Conservation (phyloP, 148 eudicot genomes). For the Suaeda aralocaspica region DNA sequence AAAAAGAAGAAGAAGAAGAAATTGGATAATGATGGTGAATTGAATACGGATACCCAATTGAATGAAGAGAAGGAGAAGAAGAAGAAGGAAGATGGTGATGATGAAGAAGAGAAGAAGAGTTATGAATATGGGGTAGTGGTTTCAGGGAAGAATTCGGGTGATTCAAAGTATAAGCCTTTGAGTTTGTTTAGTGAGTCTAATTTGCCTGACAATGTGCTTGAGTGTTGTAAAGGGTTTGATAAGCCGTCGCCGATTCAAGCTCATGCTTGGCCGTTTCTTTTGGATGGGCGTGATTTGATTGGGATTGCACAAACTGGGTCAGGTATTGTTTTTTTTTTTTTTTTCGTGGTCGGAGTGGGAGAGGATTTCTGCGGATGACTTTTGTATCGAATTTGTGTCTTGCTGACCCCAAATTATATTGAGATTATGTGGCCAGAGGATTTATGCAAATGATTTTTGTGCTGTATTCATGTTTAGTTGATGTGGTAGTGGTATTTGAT, state of each 20-base stretch:
- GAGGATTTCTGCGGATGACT: too few relatives aligned
- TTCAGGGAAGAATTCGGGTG: slow-evolving; percentile 63
- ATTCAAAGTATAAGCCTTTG: slow-evolving; percentile 49
- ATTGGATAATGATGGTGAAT: slow-evolving; percentile 19
- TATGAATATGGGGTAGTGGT: slow-evolving; percentile 55
- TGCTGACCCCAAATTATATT: too few relatives aligned
- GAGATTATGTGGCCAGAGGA: too few relatives aligned
- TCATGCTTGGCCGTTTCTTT: slow-evolving; percentile 88
- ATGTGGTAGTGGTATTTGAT: background rate
- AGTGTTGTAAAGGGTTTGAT: slow-evolving; percentile 66
- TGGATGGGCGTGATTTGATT: slow-evolving; percentile 76
- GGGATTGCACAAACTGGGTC: slow-evolving; percentile 99
- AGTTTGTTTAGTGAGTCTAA: slow-evolving; percentile 54
- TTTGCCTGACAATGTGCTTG: slow-evolving; percentile 58
- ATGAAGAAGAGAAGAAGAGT: slow-evolving; percentile 42
- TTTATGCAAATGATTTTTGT: too few relatives aligned
- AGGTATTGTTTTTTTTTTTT: slow-evolving; percentile 43
- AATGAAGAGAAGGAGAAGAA: slow-evolving; percentile 25
- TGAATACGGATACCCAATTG: slow-evolving; percentile 18
- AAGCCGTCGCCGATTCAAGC: slow-evolving; percentile 96
- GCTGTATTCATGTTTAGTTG: too few relatives aligned
- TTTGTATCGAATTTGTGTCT: too few relatives aligned
- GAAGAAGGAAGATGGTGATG: slow-evolving; percentile 12
- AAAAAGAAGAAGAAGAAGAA: slow-evolving; percentile 20
- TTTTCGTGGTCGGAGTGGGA: too few relatives aligned